Conservation (phyloP, 371 early-diverging fungal genomes). For the Dinochytrium kinnereticum region DNA sequence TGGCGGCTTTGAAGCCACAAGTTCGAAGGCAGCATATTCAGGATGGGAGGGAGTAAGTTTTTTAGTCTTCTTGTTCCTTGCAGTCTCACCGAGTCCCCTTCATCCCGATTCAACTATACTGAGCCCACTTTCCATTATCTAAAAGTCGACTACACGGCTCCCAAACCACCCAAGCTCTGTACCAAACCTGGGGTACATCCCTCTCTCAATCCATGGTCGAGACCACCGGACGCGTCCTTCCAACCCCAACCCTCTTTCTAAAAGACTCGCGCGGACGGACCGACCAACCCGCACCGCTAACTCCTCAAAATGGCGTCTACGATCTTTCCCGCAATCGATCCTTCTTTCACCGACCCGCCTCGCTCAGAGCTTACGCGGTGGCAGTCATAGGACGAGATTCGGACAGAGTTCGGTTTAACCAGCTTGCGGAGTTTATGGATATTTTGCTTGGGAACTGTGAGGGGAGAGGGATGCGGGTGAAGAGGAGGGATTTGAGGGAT, state of each 20-base stretch:
- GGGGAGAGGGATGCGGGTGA: background rate
- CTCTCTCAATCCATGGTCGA: slow-evolving; percentile 57
- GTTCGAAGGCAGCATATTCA: slow-evolving; percentile 17
- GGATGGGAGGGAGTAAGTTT: slow-evolving; percentile 15
- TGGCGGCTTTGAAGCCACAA: slow-evolving; percentile 28
- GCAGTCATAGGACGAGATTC: slow-evolving; percentile 17
- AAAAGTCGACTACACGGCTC: slow-evolving; percentile 14
- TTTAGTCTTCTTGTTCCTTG: background rate
- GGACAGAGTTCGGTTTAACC: background rate
- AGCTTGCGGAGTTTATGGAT: slow-evolving; percentile 9
- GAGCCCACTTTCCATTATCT: background rate
- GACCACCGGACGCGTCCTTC: slow-evolving; percentile 70
- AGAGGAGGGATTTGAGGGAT: background rate
- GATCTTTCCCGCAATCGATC: slow-evolving; percentile 26
- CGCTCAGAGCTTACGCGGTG: slow-evolving; percentile 26
- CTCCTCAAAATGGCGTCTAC: slow-evolving; percentile 38
- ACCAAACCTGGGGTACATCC: slow-evolving; percentile 22
- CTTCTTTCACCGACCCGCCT: slow-evolving; percentile 17
- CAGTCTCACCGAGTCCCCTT: too few species aligned
- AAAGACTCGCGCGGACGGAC: slow-evolving; percentile 51
- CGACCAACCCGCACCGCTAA: slow-evolving; percentile 17
- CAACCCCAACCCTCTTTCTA: slow-evolving; percentile 64
- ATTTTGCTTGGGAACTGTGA: background rate
- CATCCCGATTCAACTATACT: too few species aligned
- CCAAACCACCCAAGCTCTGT: background rate